Evolutionary conservation across 2,329 filamentous ascomycete genomes (phyloP), one percentile per base, ranked within the genome.

Genomic region (Fusarium algeriense): DNA sequence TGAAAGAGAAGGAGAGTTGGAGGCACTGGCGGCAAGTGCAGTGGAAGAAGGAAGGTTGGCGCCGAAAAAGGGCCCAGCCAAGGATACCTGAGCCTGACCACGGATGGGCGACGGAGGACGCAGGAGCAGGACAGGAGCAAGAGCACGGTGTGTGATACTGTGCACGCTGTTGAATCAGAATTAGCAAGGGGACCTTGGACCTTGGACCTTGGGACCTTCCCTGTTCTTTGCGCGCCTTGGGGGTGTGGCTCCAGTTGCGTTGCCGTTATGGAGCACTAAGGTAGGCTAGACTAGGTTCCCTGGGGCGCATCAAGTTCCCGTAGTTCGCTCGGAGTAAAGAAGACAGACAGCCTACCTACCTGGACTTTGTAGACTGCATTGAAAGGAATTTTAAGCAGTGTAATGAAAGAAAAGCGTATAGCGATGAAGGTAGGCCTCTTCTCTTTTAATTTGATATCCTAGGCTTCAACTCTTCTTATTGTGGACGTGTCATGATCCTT

Each of bases 1-100:
- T 64, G 68, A 59, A 65, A 75, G 71, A 70, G 72, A 78, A 71
- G 64, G 73, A 73, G 69, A 69, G 69, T 71, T 61, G 48, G 53
- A 60, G 65, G 72, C 64, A 69, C 67, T 73, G 61, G 54, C 55
- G 58, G 62, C 43, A 65, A 62, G 45, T 65, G 68, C 45, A 71
- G 68, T 66, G 49, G 69, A 67, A 66, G 52, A 45, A 68, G 70
- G 62, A 68, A 73, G 70, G 70, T 69, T 70, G 65, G 70, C 67
- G 62, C 70, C 70, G 62, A 73, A 73, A 73, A 58, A 64, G 58
- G 63, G 49, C 67, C 70, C 69, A 70, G 58, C 50, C 41, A 73
- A 73, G 69, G 66, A 70, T 67, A 55, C 38, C 52, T 55, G 40
- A 54, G 26, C 48, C 34, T 50, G 30, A 50, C 46, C 32, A 52